Conservation (phyloP, 2,329 filamentous ascomycete genomes). For the Mycosphaerelloides madeirae region DNA sequence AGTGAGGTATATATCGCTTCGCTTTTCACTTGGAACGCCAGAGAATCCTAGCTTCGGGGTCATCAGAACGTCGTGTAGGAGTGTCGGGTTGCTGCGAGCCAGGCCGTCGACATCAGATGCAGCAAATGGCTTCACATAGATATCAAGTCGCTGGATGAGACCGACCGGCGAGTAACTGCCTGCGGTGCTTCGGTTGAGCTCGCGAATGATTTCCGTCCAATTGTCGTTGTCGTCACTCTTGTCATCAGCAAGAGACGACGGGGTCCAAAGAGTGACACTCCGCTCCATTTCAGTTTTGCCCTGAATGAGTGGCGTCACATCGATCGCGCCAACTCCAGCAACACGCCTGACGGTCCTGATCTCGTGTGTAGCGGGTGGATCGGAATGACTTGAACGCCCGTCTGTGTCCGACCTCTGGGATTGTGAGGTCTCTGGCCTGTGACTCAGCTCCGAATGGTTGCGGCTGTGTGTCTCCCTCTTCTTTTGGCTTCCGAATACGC, state of each 20-base stretch:
- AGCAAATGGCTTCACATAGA: constrained; percentile 74
- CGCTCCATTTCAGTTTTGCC: constrained; percentile 21
- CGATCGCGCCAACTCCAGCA: constrained; percentile 72
- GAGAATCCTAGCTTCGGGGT: constrained; percentile 92
- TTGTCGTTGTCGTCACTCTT: constrained; percentile 57
- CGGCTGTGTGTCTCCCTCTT: constrained; percentile 21
- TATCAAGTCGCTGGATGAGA: constrained; percentile 68
- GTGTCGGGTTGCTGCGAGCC: constrained; percentile 80
- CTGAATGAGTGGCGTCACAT: constrained; percentile 53
- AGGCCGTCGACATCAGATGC: constrained; percentile 72
- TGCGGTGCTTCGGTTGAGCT: constrained; percentile 68
- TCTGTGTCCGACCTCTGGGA: constrained; percentile 23
- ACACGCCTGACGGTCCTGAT: constrained; percentile 59
- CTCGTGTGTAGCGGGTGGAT: constrained; percentile 23
- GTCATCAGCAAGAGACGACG: constrained; percentile 51
- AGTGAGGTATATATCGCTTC: constrained; percentile 94
- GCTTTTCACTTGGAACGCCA: constrained; percentile 77
- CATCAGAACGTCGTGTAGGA: constrained; percentile 73
- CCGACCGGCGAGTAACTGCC: constrained; percentile 54
- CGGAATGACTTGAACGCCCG: constrained; percentile 15
- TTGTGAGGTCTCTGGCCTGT: constrained; percentile 23
- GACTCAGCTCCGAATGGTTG: constrained; percentile 12
- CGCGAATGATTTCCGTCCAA: constrained; percentile 68
- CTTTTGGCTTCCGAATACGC: constrained; percentile 64
- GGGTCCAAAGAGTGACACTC: constrained; percentile 67